These are phyloP conservation scores for Skeletonema menzelii DNA, from an alignment of 108 stramenopile species.

Conservation along the genomic window DNA sequence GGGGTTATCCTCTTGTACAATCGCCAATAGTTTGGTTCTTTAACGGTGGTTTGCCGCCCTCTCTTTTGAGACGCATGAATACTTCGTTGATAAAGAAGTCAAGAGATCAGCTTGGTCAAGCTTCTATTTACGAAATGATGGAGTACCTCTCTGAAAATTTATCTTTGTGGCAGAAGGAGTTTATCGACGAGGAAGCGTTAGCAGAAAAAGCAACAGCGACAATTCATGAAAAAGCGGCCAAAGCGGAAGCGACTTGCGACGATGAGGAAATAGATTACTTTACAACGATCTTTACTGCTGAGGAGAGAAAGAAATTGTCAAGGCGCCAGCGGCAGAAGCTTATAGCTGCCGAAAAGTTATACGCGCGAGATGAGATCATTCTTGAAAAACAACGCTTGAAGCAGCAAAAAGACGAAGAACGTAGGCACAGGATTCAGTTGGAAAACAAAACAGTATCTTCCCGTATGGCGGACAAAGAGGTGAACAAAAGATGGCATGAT, in stretches of 20 bases:
- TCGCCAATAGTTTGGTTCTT: conserved; percentile 56
- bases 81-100: conserved; percentile 33
- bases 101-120: conserved; percentile 44
- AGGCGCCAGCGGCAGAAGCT: conserved; percentile 61
- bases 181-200: conserved; percentile 47
- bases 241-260: conserved; percentile 17
- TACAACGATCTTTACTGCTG: conserved; percentile 40
- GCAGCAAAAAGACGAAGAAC: conserved; percentile 44
- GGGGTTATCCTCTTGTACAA: conserved; percentile 54
- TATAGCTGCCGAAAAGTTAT: conserved; percentile 61
- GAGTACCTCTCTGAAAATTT: conserved; percentile 47
- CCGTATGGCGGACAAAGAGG: conserved; percentile 47
- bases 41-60: conserved; percentile 62
- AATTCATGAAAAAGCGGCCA: conserved; percentile 37
- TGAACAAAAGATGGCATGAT: conserved; percentile 51
- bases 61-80: conserved; percentile 60
- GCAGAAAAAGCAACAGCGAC: conserved; percentile 27
- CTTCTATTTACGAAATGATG: conserved; percentile 55
- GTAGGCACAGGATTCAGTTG: conserved; percentile 35
- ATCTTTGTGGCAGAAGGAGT: conserved; percentile 43
- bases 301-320: conserved; percentile 46
- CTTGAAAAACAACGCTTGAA: conserved; percentile 41
- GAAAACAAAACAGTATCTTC: conserved; percentile 36
- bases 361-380: conserved; percentile 44
- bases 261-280: conserved; percentile 43